Base-by-base conservation (phyloP, 2,329 filamentous ascomycete genomes). In the Pyrenochaeta sp. region DNA sequence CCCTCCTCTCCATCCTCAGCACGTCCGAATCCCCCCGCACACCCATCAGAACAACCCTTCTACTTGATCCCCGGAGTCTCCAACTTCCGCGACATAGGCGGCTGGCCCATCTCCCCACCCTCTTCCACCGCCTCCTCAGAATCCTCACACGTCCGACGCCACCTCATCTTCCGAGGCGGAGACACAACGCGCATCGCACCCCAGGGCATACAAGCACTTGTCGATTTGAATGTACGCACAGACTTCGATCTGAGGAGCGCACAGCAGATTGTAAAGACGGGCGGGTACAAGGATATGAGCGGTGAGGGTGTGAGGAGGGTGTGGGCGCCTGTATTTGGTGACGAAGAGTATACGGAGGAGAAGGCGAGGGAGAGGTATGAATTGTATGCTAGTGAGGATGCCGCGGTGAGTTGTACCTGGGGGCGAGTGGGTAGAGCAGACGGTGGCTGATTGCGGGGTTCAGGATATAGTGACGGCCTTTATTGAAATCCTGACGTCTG, bases 181-280 rank as follows among this genome's bases (percentile, higher is more conserved):
- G 85, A 89, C 56, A 83, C 86, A 2, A 55, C 44, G n/a, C 45
- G 43, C 17, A 53, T 63, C 14, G 48, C 43, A 7, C 27, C 50
- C 0, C 39, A 35, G 3, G 63, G 53, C 4, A 48, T 57, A 14
- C 37, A 36, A 1, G 35, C 31, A 8, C 41, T 64, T 3, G 46
- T 75, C 23, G 60, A 68, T 9, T 74, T 89, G 41, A 76, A 79
- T 19, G 83, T 91, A 58, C 79, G 75, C 27, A 76, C 78, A 47
- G 78, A 88, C 47, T 90, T 83, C 65, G 87, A 90, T 72, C 74
- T 90, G 10, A 80, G 87, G 35, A 87, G 84, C 19, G 67, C 70
- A n/a, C 71, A 74, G 29, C 85, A 88, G 69, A 81, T 88, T 47
- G 68, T 78, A 43, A 63, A 67, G 26, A 58, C 50, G 3, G 61